Base-by-base conservation (phyloP, 2,329 filamentous ascomycete species). In the Exophiala phaeomuriformis region DNA sequence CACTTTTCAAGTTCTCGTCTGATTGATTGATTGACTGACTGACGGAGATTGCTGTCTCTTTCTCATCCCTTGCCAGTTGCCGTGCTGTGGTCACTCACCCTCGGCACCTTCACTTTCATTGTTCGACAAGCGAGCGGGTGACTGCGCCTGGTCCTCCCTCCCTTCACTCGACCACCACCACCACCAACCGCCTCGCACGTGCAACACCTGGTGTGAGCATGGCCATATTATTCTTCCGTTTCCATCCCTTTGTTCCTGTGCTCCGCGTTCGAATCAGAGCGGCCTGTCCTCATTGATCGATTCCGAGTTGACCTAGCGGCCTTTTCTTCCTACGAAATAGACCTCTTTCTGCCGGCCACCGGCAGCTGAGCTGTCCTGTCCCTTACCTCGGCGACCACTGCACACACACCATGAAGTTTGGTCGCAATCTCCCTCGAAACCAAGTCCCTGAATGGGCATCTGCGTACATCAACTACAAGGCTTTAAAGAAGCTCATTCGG, bases 401-500 rank as follows among this genome's bases (percentile, higher is more conserved):
- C 51, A 28, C 7, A 8, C n/a, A 40, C 54, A 72, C 55, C 10
- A 77, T 77, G 74, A 77, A 77, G 64, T 77, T 77, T 63, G 74
- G 74, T 31, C 71, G 72, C 55, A 75, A 75, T 62, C 64, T 77
- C 43, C 64, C 73, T 10, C 69, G 73, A 52, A 76, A 75, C 56
- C 72, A 75, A 52, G 74, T 77, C 30, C 74, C 74, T 8, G 74
- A 77, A 65, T 77, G 74, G 74, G 71, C 73, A 52, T 65, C 70
- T 39, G 68, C 67, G 30, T 78, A 77, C 64, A 77, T 78, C 63
- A 73, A 72, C 54, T 77, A 77, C 66, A 78, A 76, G 59, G 68
- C 69, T 5, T 64, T 97, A 64, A 98, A 98, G 78, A 95, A 93
- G 75, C 81, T 96, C 60, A 90, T 98, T 74, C 97, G 95, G 67